These are phyloP conservation scores for Ceratopteris richardii DNA, from an alignment of 75 land plant genomes.

Conservation along the genomic window DNA sequence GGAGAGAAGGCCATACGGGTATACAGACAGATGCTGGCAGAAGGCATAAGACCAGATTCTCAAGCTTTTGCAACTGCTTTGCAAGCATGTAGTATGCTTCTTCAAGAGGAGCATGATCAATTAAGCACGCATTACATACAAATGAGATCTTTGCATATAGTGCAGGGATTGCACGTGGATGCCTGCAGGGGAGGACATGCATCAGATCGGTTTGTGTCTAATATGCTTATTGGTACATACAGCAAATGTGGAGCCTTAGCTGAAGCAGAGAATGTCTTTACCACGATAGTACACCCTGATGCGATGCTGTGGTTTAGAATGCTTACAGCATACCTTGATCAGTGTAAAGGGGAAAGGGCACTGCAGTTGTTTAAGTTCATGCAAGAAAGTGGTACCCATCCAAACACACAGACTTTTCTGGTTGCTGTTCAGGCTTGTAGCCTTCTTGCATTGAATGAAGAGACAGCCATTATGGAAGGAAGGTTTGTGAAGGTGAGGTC, in stretches of 20 bases:
- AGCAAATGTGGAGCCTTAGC: neutral
- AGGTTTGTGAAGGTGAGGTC: slow-evolving; percentile 3
- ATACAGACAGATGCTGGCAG: slow-evolving; percentile 37
- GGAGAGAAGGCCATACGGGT: slow-evolving; percentile 21
- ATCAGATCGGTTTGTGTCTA: neutral
- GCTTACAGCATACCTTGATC: slow-evolving; percentile 2
- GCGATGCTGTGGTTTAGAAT: neutral
- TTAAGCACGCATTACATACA: neutral
- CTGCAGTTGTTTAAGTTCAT: neutral
- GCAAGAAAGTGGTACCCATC: neutral
- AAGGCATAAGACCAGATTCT: slow-evolving; percentile 28
- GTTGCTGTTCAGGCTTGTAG: slow-evolving; percentile 2
- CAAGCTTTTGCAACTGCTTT: slow-evolving; percentile 36
- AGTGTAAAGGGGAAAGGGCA: neutral
- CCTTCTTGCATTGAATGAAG: neutral
- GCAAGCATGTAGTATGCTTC: slow-evolving; percentile 33
- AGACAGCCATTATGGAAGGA: neutral
- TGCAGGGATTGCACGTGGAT: neutral
- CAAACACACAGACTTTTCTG: neutral
- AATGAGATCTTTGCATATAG: neutral
- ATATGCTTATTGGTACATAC: neutral
- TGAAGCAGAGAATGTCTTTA: neutral
- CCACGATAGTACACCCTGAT: neutral
- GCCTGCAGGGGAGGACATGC: neutral
- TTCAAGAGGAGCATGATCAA: neutral